Percentiles rank a stretch among this genome's conserved stretches.
Evolutionary conservation across 345 rosid species (phyloP).

Genomic region (Euphorbia tirucalli): DNA sequence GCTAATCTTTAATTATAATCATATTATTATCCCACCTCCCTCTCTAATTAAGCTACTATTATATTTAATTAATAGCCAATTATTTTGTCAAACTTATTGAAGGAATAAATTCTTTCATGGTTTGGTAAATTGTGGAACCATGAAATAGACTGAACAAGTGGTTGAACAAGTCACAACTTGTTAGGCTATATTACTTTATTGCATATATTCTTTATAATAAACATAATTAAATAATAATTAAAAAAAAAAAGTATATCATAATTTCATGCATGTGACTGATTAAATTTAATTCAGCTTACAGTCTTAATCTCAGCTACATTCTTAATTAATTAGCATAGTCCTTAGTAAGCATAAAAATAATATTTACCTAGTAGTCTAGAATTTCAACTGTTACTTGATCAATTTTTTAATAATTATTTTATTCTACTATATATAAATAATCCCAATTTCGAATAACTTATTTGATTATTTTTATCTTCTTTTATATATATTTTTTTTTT

Average conservation of each 20-base stretch:
- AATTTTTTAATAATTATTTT: too few relatives aligned
- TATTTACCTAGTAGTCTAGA: not conserved
- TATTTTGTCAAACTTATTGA: not conserved
- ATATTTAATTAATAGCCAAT: not conserved
- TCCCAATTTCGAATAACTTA: not conserved
- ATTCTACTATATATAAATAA: too few relatives aligned
- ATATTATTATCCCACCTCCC: not conserved
- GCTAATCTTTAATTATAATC: not conserved
- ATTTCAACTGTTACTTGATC: too few relatives aligned
- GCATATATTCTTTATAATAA: too few relatives aligned
- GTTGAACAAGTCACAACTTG: conserved; percentile 1
- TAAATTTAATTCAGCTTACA: not conserved
- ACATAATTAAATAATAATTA: too few relatives aligned
- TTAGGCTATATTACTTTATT: conserved; percentile 8
- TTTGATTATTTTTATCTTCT: not conserved
- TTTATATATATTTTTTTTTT: too few relatives aligned
- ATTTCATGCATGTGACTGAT: not conserved
- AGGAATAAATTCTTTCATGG: not conserved
- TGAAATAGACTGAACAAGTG: conserved; percentile 9
- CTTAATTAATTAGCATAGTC: not conserved
- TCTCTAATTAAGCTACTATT: not conserved
- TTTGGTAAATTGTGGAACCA: conserved; percentile 12
- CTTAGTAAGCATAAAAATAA: too few relatives aligned
- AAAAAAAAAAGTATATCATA: too few relatives aligned
- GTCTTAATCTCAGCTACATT: not conserved